A percentile compares a stretch with the other conserved stretches of the same genome.
phyloP scores from a whole-genome alignment of 768 basidiomycete species.

The Crassisporium funariophilum region DNA sequence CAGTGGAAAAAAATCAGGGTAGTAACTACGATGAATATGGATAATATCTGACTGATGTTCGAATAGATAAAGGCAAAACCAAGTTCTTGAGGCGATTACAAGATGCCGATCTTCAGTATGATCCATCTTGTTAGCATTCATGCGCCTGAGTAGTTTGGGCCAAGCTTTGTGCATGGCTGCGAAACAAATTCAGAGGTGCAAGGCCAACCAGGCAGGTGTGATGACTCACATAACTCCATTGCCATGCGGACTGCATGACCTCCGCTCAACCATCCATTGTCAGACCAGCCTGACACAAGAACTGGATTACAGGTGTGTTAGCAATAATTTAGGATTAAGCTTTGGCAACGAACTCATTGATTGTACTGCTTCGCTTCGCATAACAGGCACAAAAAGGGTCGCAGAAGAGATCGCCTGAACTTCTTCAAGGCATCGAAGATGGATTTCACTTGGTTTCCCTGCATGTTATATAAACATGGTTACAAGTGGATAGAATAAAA shows the following conservation, averaged over 20 bases:
- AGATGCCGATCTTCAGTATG: constrained; percentile 72
- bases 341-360: constrained; percentile 75
- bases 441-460: constrained; percentile 77
- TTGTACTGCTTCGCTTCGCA: constrained; percentile 85
- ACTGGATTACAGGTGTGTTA: constrained; percentile 45
- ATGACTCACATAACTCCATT: constrained; percentile 79
- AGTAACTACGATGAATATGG: neutral
- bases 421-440: constrained; percentile 75
- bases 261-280: constrained; percentile 93
- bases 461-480: too few relatives aligned
- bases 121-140: constrained; percentile 66
- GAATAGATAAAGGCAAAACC: constrained; percentile 93
- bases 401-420: constrained; percentile 84
- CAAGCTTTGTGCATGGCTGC: constrained; percentile 91
- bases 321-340: constrained; percentile 1
- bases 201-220: neutral
- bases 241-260: constrained; percentile 98
- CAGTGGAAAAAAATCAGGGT: neutral
- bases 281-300: constrained; percentile 91
- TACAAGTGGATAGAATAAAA: too few relatives aligned
- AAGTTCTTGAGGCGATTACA: constrained; percentile 81
- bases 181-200: constrained; percentile 3
- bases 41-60: constrained; percentile 78
- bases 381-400: constrained; percentile 85
- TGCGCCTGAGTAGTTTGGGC: constrained; percentile 77